Base-by-base conservation (phyloP, 768 basidiomycete species). In the Termitomyces sp. region DNA sequence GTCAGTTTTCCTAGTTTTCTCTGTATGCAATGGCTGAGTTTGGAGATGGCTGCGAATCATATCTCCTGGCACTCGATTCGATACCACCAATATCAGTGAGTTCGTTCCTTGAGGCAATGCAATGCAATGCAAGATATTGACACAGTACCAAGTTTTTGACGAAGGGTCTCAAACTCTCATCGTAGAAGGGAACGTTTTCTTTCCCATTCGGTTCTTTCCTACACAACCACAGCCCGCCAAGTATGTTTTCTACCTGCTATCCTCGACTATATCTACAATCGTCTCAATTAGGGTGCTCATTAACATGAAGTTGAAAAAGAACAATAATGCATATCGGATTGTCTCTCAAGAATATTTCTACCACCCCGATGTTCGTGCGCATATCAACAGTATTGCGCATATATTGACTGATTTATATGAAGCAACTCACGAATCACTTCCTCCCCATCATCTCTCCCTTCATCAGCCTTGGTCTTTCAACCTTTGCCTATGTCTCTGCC, bases 11-110 rank as follows among this genome's bases (percentile, higher is more conserved):
- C 9, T 16, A 18, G 44, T 12, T 11, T 24, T 2, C 20, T 24
- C 0, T 24, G 20, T 3, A 45, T 20, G 36, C 16, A 4, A 20
- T 18, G 5, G 55, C 15, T 24, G 36, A 42, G n/a, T 8, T 18
- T 36, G 42, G 42, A 84, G 83, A 64, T 88, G 85, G 84, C 85
- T 86, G 67, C 82, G 86, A 52, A 73, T 88, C 36, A 68, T 86
- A 66, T 86, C 84, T 13, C 87, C 86, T 0, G 62, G 68, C 24
- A 74, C 81, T 24, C 68, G 77, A 9, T 62, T 81, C 37, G 60
- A 73, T 1, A 72, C 84, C 2, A 66, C 72, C 8, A 75, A 67
- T 55, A 73, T 83, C 57, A 75, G 83, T 81, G 56, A 71, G 80
- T 51, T 27, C 15, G 8, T n/a, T 27, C 13, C 13, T 53, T n/a